These are phyloP conservation scores for Cinnamomum chago DNA, from an alignment of 164 flowering plant species.

Conservation along the genomic window DNA sequence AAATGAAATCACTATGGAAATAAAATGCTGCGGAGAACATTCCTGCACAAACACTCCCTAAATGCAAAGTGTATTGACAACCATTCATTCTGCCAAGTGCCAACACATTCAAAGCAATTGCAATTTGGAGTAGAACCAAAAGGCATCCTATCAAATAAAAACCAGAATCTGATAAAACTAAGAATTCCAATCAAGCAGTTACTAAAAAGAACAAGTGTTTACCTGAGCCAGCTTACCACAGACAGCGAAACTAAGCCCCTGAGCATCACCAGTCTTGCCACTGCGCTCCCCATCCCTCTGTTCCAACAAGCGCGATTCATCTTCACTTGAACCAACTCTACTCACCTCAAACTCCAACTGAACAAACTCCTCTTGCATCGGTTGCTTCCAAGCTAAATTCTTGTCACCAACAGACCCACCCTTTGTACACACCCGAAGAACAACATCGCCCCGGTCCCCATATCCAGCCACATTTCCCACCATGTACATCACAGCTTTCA, in stretches of 20 bases:
- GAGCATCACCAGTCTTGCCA: constrained; percentile 15
- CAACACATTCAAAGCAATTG: not conserved
- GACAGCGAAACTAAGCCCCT: constrained; percentile 33
- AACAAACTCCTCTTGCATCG: constrained; percentile 16
- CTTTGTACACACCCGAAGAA: constrained; percentile 29
- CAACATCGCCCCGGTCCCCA: constrained; percentile 17
- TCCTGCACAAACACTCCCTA: no score
- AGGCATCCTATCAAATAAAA: not conserved
- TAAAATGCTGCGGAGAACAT: not conserved
- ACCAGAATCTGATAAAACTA: not conserved
- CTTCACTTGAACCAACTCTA: constrained; percentile 13
- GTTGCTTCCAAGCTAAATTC: constrained; percentile 11
- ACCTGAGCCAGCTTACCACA: constrained; percentile 55
- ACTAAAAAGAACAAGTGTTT: not conserved
- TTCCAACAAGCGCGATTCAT: constrained; percentile 1
- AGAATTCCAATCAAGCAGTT: not conserved
- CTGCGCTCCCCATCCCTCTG: constrained; percentile 11
- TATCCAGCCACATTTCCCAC: constrained; percentile 38
- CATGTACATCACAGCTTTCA: constrained; percentile 63
- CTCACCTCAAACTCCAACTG: constrained; percentile 21
- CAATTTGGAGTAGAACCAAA: not conserved
- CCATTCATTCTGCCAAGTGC: not conserved
- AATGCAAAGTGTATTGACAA: not conserved
- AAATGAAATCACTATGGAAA: no score
- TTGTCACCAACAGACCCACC: constrained; percentile 19